Conservation (phyloP, 1,284 basidiomycete genomes). For the Serendipita sp. region DNA sequence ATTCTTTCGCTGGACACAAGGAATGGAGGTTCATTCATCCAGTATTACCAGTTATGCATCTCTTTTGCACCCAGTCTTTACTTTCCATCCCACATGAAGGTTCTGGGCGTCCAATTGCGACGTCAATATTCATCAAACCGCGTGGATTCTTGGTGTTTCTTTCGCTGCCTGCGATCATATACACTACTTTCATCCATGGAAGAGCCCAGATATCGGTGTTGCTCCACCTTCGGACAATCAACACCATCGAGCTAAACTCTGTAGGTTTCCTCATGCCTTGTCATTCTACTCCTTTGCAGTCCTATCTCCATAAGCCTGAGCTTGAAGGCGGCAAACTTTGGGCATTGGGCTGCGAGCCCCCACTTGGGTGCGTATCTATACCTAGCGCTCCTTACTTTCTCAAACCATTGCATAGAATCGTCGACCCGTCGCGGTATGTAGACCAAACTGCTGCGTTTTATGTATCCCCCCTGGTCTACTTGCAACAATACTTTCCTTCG, state of each 20-base stretch:
- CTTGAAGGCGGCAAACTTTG: conserved; percentile 45
- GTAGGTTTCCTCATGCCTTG: conserved; percentile 91
- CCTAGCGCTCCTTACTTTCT: conserved; percentile 9
- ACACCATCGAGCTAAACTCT: conserved; percentile 35
- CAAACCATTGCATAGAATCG: conserved; percentile 27
- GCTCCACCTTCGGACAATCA: conserved; percentile 41
- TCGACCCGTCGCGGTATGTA: conserved; percentile 40
- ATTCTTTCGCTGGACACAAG: conserved; percentile 79
- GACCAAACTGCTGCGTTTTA: conserved; percentile 85
- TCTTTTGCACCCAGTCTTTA: conserved; percentile 65
- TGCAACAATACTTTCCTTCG: conserved; percentile 48
- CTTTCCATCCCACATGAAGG: conserved; percentile 13
- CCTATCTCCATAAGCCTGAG: conserved; percentile 65
- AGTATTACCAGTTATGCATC: conserved; percentile 69
- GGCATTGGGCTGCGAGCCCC: conserved; percentile 86
- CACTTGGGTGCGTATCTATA: conserved; percentile 43
- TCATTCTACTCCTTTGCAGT: conserved; percentile 93
- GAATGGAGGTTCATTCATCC: conserved; percentile 97
- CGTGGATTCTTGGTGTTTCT: conserved; percentile 30
- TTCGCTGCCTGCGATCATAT: conserved; percentile 46
- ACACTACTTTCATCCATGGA: conserved; percentile 60
- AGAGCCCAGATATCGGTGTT: conserved; percentile 65
- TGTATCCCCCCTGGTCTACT: conserved; percentile 51
- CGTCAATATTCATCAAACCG: neutral
- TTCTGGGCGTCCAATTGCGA: conserved; percentile 1